Conservation (phyloP, 2,329 filamentous ascomycete genomes). For the Colletotrichum viniferum region DNA sequence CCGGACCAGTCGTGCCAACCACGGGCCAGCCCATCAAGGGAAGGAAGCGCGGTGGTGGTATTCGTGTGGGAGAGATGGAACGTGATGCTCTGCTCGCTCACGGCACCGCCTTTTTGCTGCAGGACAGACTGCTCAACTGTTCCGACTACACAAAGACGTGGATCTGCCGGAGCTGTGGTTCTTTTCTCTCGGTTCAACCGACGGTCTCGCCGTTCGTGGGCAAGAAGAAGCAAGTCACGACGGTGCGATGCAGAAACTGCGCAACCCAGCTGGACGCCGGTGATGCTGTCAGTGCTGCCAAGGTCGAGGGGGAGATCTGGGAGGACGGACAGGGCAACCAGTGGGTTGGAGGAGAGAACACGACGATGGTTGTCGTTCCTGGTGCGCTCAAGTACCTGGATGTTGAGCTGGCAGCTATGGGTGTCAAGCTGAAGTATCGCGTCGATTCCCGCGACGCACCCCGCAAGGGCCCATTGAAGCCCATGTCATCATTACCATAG, state of each 20-base stretch:
- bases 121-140: constrained; percentile 96
- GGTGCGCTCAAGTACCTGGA: constrained; percentile 93
- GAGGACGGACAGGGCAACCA: constrained; percentile 86
- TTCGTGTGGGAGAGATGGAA: constrained; percentile 99
- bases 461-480: constrained; percentile 55
- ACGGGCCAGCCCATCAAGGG: constrained; percentile 98
- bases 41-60: constrained; percentile 94
- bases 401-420: constrained; percentile 95
- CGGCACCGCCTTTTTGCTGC: constrained; percentile 91
- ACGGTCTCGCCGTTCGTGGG: constrained; percentile 70
- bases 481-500: constrained; percentile 30
- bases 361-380: constrained; percentile 89
- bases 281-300: constrained; percentile 58
- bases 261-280: constrained; percentile 66
- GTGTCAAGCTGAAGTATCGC: constrained; percentile 87
- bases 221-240: constrained; percentile 69
- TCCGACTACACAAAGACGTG: constrained; percentile 90
- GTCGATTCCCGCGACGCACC: constrained; percentile 69
- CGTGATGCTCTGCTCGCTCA: constrained; percentile 93
- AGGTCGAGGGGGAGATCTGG: constrained; percentile 79
- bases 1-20: constrained; percentile 85
- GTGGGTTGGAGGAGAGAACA: constrained; percentile 88
- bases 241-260: constrained; percentile 81
- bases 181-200: constrained; percentile 86
- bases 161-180: constrained; percentile 88